phyloP scores from a whole-genome alignment of 176 grass and related monocot genomes.

The Zea mays region DNA sequence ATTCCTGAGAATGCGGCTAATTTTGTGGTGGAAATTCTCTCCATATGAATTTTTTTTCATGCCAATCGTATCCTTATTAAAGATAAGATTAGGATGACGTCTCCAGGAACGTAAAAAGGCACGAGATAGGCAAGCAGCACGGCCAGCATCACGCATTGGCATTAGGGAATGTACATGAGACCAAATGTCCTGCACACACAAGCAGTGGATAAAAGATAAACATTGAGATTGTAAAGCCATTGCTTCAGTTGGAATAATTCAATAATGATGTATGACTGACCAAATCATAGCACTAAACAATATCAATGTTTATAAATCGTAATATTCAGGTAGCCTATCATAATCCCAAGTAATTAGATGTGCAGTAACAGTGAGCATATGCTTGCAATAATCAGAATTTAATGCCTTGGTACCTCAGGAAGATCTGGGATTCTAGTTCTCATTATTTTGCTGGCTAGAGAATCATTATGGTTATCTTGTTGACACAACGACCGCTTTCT shows the following conservation, averaged over 20 bases:
- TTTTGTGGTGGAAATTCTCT: neutral
- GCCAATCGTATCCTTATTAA: neutral
- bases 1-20: neutral
- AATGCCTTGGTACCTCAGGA: slow-evolving; percentile 13
- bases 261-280: no score
- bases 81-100: neutral
- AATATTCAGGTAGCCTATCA: no score
- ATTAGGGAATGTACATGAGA: neutral
- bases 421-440: neutral
- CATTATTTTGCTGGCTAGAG: neutral
- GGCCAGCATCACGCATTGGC: neutral
- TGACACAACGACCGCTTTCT: neutral
- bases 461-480: neutral
- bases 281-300: neutral
- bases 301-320: no score
- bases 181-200: slow-evolving; percentile 3
- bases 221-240: no score
- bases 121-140: slow-evolving; percentile 1
- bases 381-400: neutral
- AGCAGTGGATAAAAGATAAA: no score
- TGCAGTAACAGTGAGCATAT: no score
- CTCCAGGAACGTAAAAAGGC: neutral
- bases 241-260: no score
- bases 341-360: no score
- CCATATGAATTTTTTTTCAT: no score